Base-by-base conservation (phyloP, 2,329 filamentous ascomycete genomes). In the Pyrenochaeta sp. region DNA sequence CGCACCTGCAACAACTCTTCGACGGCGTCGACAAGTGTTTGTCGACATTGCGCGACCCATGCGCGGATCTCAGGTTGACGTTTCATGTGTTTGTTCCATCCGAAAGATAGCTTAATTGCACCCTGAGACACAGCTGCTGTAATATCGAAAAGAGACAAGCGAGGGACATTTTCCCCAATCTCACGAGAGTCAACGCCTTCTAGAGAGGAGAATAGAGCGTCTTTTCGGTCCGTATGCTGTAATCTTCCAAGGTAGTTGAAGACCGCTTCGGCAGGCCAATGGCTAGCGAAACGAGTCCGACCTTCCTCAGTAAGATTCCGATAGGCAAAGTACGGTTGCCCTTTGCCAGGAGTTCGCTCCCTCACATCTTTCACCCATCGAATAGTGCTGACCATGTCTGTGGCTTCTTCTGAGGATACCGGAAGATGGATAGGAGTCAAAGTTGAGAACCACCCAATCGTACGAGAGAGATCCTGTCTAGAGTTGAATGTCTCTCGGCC, bases 391-490 rank as follows among this genome's bases (percentile, higher is more conserved):
- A 75, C 52, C 9, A 74, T 68, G 15, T 75, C 70, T 6, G 71
- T 74, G 2, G 62, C 37, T 27, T 74, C 69, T 15, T 70, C 66
- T 2, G 54, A 24, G 3, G 65, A 45, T 2, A 72, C 58, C 8
- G 71, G 70, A 4, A 75, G 54, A 55, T 66, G 57, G 5, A 76
- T 69, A 1, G 73, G 72, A 7, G 65, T 64, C 12, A 76, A 48
- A 7, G 80, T 81, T 0, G 82, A 84, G 57, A 84, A 84, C 82
- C 82, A 84, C 6, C 82, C 82, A 2, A 84, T 76, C 1, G 82
- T 84, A 5, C 80, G 76, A 2, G 81, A 82, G 5, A 84, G 75
- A 47, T 84, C 82, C 47, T 84, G 78, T 2, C 74, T 74, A 0
- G 73, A 48, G 49, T 82, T 76, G 75, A 81, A 83, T 0, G 78